Conservation (phyloP, 192 early-diverging fungal genomes). For the Haplosporangium gracile region DNA sequence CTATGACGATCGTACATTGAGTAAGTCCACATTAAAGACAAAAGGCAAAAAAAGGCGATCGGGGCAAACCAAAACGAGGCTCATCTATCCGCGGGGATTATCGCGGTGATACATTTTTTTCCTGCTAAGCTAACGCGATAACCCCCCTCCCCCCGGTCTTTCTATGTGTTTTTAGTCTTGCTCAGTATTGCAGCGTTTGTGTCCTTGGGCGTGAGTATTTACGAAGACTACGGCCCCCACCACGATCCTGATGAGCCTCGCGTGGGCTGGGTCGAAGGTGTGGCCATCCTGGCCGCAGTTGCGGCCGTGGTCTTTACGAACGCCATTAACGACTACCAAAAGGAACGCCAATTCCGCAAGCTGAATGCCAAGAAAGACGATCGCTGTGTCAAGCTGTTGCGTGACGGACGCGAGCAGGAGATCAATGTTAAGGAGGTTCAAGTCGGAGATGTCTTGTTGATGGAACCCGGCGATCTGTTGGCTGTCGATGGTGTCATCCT, state of each 20-base stretch:
- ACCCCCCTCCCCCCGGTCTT: background rate
- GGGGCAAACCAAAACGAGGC: background rate
- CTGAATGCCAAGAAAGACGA: constrained; percentile 89
- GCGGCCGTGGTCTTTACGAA: constrained; percentile 92
- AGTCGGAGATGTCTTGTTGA: constrained; percentile 89
- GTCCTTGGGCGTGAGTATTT: constrained; percentile 88
- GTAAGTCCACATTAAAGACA: constrained; percentile 27
- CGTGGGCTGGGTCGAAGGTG: constrained; percentile 82
- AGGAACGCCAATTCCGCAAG: constrained; percentile 88
- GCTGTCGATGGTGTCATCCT: constrained; percentile 92
- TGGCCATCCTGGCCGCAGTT: constrained; percentile 86
- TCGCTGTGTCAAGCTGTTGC: constrained; percentile 77
- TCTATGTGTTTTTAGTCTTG: constrained; percentile 70
- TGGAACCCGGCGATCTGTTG: constrained; percentile 92
- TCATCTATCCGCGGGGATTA: background rate
- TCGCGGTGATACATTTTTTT: background rate
- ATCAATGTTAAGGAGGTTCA: constrained; percentile 85
- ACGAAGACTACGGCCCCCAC: constrained; percentile 76
- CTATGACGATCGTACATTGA: constrained; percentile 80
- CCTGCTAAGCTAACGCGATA: background rate
- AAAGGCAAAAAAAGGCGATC: background rate
- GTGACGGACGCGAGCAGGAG: constrained; percentile 79
- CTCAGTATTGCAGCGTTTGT: constrained; percentile 87
- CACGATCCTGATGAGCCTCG: constrained; percentile 77
- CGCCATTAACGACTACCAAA: constrained; percentile 90